Evolutionary conservation across 257 asterid genomes (phyloP), one percentile per base, ranked within the genome.

Genomic region (Nemophila menziesii): DNA sequence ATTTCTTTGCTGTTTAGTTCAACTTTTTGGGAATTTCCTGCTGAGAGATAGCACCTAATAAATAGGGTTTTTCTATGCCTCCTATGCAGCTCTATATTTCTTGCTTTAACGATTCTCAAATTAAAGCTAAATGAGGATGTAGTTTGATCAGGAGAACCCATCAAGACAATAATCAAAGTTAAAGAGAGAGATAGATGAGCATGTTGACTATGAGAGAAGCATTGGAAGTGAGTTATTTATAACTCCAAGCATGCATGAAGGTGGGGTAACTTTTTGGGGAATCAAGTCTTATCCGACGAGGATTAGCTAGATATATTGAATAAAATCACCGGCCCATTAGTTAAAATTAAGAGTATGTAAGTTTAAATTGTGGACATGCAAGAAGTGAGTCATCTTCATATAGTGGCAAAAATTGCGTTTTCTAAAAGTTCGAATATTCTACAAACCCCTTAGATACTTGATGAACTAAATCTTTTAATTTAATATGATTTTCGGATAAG

Each of bases 31-130:
- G 61, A 60, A 52, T 52, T 60, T 56, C 75, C 65, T 44, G 74
- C 50, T 3, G 83, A 56, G 24, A 82, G 71, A 48, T 63, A 70
- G 45, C 92, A 78, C 55, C 93, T 75, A 0, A 82, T 72, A 43
- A 82, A 82, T 15, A 75, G 53, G 33, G 47, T 57, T 34, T 62
- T 59, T 12, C 49, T 17, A 34, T 68, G 27, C 36, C 58, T 55
- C 5, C n/a, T n/a, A n/a, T n/a, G n/a, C n/a, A 20, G 51, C 11
- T 60, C 58, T 2, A 64, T 64, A 46, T 78, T 68, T 66, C 67
- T 72, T 0, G 64, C 90, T 47, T 66, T 70, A 17, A 75, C 43
- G 47, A 78, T 46, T 52, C 39, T 58, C 14, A 78, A 43, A 34
- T 78, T 74, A 48, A 65, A 54, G 44, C 34, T 65, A 7, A 78